Evolutionary conservation across 2,329 filamentous ascomycete species (phyloP).

Genomic region (Pseudocercospora macadamiae): DNA sequence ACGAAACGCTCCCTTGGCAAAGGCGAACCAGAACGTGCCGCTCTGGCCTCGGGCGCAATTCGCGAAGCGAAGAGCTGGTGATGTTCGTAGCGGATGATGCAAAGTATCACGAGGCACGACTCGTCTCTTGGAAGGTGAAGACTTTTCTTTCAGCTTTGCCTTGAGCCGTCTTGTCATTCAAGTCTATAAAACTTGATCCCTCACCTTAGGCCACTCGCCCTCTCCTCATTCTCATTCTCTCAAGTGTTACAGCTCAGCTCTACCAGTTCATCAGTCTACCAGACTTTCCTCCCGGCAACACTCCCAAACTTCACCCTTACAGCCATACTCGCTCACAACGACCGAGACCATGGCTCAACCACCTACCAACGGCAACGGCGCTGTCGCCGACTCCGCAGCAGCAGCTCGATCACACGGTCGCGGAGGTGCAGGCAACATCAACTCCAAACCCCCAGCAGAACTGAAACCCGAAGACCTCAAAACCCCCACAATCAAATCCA

Average conservation of each 20-base stretch:
- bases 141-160: background rate
- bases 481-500: constrained; percentile 80
- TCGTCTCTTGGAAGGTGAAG: background rate
- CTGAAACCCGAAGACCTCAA: constrained; percentile 63
- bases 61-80: background rate
- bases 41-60: background rate
- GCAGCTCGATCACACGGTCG: constrained; percentile 60
- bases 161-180: background rate
- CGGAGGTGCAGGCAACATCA: constrained; percentile 68
- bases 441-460: constrained; percentile 41
- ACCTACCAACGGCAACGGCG: background rate
- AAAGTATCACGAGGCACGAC: background rate
- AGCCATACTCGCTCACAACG: background rate
- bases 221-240: no score
- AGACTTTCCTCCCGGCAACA: background rate
- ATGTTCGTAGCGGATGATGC: background rate
- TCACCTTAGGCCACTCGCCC: no score
- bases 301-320: background rate
- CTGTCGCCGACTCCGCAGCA: background rate
- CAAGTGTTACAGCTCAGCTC: no score
- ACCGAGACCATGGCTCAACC: constrained; percentile 6
- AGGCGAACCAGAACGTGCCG: background rate
- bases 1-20: background rate
- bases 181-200: background rate
- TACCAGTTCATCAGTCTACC: no score